phyloP scores from a whole-genome alignment of 495 filamentous ascomycete genomes.

The Neurospora sp. region DNA sequence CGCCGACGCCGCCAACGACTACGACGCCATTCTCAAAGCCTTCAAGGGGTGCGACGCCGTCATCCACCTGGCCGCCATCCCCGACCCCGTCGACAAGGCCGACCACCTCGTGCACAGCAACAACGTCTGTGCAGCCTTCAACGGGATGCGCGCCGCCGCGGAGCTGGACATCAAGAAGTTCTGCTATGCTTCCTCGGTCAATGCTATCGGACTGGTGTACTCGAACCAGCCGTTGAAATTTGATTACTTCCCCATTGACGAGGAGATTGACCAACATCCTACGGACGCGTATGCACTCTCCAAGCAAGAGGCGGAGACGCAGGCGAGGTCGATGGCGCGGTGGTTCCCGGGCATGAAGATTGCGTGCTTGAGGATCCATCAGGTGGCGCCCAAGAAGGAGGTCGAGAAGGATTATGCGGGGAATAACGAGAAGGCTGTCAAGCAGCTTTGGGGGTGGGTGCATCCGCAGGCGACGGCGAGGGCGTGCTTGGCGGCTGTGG shows the following conservation, averaged over 20 bases:
- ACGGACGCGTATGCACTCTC: not conserved
- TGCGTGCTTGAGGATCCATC: not conserved
- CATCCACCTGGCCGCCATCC: not conserved
- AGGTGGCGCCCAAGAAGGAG: not conserved
- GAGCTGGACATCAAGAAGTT: not conserved
- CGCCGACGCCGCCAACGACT: not conserved
- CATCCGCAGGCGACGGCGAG: not conserved
- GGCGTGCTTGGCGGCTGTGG: not conserved
- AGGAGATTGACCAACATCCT: not conserved
- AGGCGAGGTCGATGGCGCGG: not conserved
- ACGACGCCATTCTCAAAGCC: not conserved
- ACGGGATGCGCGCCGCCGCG: not conserved
- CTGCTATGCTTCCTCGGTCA: not conserved
- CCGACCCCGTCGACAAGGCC: not conserved
- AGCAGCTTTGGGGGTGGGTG: not conserved
- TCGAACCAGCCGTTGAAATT: not conserved
- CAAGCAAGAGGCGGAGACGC: not conserved
- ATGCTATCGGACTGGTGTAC: not conserved
- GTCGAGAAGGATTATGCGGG: not conserved
- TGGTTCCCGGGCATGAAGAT: not conserved
- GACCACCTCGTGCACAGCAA: not conserved
- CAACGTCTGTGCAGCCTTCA: not conserved
- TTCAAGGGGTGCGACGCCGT: not conserved
- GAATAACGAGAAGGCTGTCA: not conserved
- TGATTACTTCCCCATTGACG: not conserved